Conservation (phyloP, 208 protist species). For the Crithidia thermophila region DNA sequence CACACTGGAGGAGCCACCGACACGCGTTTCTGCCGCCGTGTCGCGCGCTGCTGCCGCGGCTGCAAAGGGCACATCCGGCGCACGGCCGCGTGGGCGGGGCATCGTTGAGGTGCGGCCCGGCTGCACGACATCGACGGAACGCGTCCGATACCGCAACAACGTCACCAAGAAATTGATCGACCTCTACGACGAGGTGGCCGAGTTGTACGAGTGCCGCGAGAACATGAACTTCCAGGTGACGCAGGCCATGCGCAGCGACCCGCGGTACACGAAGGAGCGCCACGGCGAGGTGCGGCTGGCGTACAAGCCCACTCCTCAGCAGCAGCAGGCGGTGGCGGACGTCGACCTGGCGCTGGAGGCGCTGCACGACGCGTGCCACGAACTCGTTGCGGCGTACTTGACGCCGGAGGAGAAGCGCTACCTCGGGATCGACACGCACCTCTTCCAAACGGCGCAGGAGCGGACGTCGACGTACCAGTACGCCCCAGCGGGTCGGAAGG, state of each 20-base stretch:
- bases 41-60: too few species aligned
- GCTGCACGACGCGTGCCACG: conserved; percentile 47
- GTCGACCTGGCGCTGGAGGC: conserved; percentile 37
- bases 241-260: conserved; percentile 78
- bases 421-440: conserved; percentile 75
- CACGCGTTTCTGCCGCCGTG: too few species aligned
- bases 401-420: conserved; percentile 83
- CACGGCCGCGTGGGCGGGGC: not conserved
- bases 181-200: conserved; percentile 53
- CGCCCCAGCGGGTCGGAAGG: not conserved
- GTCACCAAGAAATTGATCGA: conserved; percentile 65
- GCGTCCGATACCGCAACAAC: conserved; percentile 49
- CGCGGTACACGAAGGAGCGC: conserved; percentile 47
- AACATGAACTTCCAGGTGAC: conserved; percentile 46
- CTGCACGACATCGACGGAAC: conserved; percentile 29
- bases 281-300: conserved; percentile 47
- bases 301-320: conserved; percentile 42
- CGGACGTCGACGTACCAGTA: conserved; percentile 76
- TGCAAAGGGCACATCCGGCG: not conserved
- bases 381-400: conserved; percentile 69
- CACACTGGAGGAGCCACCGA: too few species aligned
- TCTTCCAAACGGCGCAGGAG: conserved; percentile 73
- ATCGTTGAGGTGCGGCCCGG: conserved; percentile 25
- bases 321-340: conserved; percentile 57
- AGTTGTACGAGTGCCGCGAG: conserved; percentile 49